phyloP scores from a whole-genome alignment of 1,284 basidiomycete species.

The Sanghuangporus sanghuang region DNA sequence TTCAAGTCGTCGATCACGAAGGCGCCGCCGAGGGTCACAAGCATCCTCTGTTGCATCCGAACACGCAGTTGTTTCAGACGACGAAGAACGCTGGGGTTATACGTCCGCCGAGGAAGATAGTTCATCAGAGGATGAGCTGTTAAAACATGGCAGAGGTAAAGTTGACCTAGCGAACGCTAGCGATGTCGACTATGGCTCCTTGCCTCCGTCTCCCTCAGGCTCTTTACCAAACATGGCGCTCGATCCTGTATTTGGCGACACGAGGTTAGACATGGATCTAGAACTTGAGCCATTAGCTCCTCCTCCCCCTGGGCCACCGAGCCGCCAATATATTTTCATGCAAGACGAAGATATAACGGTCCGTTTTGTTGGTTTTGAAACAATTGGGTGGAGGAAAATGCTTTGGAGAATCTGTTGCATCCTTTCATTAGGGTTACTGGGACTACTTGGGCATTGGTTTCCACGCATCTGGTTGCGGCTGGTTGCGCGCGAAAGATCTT shows the following conservation, averaged over 20 bases:
- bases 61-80: conserved; percentile 47
- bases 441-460: conserved; percentile 89
- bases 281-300: conserved; percentile 54
- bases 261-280: conserved; percentile 72
- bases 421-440: conserved; percentile 71
- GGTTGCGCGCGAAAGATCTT: conserved; percentile 82
- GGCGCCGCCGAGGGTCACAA: conserved; percentile 34
- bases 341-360: conserved; percentile 90
- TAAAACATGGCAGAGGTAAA: conserved; percentile 29
- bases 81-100: conserved; percentile 74
- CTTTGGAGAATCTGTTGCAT: conserved; percentile 75
- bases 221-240: conserved; percentile 62
- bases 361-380: conserved; percentile 87
- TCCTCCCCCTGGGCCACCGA: conserved; percentile 72
- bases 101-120: conserved; percentile 56
- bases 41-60: conserved; percentile 54
- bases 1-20: conserved; percentile 48
- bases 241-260: conserved; percentile 75
- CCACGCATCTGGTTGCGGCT: conserved; percentile 86
- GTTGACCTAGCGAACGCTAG: conserved; percentile 24
- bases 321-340: conserved; percentile 83
- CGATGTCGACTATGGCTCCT: conserved; percentile 66
- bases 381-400: conserved; percentile 55
- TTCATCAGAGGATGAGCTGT: conserved; percentile 20
- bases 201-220: conserved; percentile 54